phyloP scores from a whole-genome alignment of 2,329 filamentous ascomycete genomes.

The Colletotrichum sp. region DNA sequence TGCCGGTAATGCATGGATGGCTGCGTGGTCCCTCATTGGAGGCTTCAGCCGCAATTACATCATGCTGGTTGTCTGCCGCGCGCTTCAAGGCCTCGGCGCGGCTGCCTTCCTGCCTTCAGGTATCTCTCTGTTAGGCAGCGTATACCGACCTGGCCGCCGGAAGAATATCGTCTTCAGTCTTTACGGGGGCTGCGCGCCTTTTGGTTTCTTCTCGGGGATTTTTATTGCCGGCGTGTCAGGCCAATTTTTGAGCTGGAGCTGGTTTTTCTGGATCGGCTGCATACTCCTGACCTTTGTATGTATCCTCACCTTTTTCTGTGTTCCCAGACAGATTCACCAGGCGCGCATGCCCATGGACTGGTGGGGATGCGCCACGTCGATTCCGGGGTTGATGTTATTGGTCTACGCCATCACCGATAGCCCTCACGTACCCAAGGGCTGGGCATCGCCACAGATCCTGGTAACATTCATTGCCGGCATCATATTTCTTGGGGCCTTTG shows the following conservation, averaged over 20 bases:
- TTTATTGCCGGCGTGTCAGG: background rate
- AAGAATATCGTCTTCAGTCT: background rate
- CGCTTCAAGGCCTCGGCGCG: conserved; percentile 71
- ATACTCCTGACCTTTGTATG: conserved; percentile 49
- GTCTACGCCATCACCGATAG: background rate
- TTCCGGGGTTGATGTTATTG: background rate
- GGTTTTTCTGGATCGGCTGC: background rate
- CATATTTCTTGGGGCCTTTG: background rate
- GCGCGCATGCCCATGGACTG: conserved; percentile 56
- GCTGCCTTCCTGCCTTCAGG: conserved; percentile 72
- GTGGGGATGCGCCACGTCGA: background rate
- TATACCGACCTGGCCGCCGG: background rate
- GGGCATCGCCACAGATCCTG: background rate
- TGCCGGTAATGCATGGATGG: conserved; percentile 55
- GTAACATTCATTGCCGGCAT: background rate
- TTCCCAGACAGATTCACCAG: background rate
- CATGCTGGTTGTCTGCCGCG: conserved; percentile 73
- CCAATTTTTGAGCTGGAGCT: background rate
- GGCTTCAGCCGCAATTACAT: conserved; percentile 68
- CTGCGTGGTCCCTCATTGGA: conserved; percentile 67
- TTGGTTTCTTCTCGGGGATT: background rate
- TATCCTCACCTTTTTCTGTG: conserved; percentile 36
- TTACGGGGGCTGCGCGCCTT: background rate
- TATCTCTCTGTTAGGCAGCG: background rate
- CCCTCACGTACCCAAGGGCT: background rate